phyloP scores from a whole-genome alignment of 768 basidiomycete species.

The Boletus sp. region DNA sequence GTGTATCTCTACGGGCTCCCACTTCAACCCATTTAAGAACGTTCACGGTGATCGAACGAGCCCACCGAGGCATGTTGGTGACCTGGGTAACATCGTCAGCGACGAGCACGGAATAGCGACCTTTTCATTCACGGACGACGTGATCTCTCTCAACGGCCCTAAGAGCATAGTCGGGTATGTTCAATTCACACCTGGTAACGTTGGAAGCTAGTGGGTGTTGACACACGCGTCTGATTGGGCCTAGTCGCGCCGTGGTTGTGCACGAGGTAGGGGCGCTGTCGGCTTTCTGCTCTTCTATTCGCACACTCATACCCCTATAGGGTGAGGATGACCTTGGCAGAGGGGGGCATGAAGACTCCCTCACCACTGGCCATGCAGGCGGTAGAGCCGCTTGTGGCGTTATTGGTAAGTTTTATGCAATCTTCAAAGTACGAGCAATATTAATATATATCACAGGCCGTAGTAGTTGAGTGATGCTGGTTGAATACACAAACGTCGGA shows the following conservation, averaged over 20 bases:
- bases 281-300: slow-evolving; percentile 4
- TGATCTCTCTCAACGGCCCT: slow-evolving; percentile 67
- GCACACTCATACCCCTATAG: slow-evolving; percentile 31
- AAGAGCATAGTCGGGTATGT: slow-evolving; percentile 68
- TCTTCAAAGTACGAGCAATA: not conserved
- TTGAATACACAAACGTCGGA: not conserved
- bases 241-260: slow-evolving; percentile 69
- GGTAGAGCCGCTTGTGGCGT: slow-evolving; percentile 79
- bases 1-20: slow-evolving; percentile 66
- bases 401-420: slow-evolving; percentile 48
- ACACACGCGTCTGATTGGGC: slow-evolving; percentile 5
- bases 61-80: slow-evolving; percentile 64
- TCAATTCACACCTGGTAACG: not conserved
- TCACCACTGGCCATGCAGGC: slow-evolving; percentile 79
- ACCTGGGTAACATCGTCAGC: slow-evolving; percentile 70
- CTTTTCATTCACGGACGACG: slow-evolving; percentile 56
- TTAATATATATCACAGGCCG: slow-evolving; percentile 15
- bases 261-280: slow-evolving; percentile 50
- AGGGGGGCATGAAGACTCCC: slow-evolving; percentile 63
- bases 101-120: slow-evolving; percentile 56
- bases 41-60: slow-evolving; percentile 66
- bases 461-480: slow-evolving; percentile 9
- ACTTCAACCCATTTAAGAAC: slow-evolving; percentile 71
- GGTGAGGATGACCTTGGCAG: slow-evolving; percentile 80
- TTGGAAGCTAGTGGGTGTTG: not conserved